Base-by-base conservation (phyloP, 805 yeast species). In the Metschnikowia kunwiensis region DNA sequence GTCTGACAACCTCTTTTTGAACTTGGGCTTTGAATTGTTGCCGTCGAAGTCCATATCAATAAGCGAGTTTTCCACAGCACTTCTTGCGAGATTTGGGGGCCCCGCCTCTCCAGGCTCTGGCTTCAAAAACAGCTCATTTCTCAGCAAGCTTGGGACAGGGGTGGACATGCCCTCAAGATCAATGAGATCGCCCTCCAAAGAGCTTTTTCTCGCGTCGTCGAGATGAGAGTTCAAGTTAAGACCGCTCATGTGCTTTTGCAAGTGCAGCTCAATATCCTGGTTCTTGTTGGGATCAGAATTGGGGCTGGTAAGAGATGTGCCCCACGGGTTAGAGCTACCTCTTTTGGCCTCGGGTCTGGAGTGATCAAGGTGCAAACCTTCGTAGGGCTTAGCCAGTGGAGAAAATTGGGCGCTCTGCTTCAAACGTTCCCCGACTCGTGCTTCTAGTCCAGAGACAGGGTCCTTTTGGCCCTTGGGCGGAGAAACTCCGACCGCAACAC, bases 1-100 rank as follows among this genome's bases (percentile, higher is more conserved):
- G 4, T 59, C 55, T 1, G 62, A 49, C 10, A 59, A 42, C 30
- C 61, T 46, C 46, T 64, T 67, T 39, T 61, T 65, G 46, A 55
- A 63, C 31, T 47, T 55, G 3, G 62, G 66, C 31, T 52, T 55
- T 8, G 28, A 22, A 12, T 34, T 44, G 4, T 28, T 29, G 2
- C 47, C 57, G 3, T 46, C 57, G 8, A 31, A 22, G 10, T 56
- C 58, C 18, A 52, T 29, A 27, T 60, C 60, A 28, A 63, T 47
- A 27, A 36, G 40, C 6, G 40, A 27, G 24, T 27, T 19, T 3
- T 26, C 19, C 5, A 27, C 30, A 8, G 13, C 18, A 5, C 11
- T 36, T 23, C 22, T 27, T 14, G 29, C 29, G 11, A 24, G 20
- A 5, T 20, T 36, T n/a, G 34, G 25, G 14, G 22, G 24, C 11